Evolutionary conservation across 208 protist genomes (phyloP).

Genomic region (Leishmania mexicana): DNA sequence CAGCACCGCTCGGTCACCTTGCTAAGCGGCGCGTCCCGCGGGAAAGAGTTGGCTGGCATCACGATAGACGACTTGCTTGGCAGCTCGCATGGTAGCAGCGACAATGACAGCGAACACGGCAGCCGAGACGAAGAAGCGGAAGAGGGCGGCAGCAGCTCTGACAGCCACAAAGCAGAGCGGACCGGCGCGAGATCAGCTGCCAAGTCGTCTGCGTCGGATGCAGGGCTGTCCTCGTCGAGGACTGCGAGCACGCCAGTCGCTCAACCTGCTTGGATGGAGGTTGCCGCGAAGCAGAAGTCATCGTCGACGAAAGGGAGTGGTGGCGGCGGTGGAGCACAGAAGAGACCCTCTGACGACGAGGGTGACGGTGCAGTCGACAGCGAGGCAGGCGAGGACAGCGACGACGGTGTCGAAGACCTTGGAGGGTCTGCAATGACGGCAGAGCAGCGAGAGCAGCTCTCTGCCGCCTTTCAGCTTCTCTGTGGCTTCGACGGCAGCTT

Average conservation of each 20-base stretch:
- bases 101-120: not conserved
- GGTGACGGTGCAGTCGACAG: not conserved
- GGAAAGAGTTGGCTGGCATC: slow-evolving; percentile 2
- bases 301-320: not conserved
- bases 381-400: slow-evolving; percentile 10
- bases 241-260: not conserved
- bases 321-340: not conserved
- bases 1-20: slow-evolving; percentile 3
- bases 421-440: slow-evolving; percentile 11
- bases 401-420: slow-evolving; percentile 12
- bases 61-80: slow-evolving; percentile 61
- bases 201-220: not conserved
- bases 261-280: slow-evolving; percentile 27
- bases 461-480: slow-evolving; percentile 49
- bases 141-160: not conserved
- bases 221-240: not conserved
- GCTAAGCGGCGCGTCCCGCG: not conserved
- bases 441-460: slow-evolving; percentile 34
- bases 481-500: slow-evolving; percentile 35
- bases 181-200: not conserved
- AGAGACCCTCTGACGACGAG: not conserved
- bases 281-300: not conserved
- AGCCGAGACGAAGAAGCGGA: not conserved
- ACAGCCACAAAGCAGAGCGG: not conserved
- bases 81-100: slow-evolving; percentile 29